These are phyloP conservation scores for Acorus calamus DNA, from an alignment of 106 monocot species.

Conservation along the genomic window DNA sequence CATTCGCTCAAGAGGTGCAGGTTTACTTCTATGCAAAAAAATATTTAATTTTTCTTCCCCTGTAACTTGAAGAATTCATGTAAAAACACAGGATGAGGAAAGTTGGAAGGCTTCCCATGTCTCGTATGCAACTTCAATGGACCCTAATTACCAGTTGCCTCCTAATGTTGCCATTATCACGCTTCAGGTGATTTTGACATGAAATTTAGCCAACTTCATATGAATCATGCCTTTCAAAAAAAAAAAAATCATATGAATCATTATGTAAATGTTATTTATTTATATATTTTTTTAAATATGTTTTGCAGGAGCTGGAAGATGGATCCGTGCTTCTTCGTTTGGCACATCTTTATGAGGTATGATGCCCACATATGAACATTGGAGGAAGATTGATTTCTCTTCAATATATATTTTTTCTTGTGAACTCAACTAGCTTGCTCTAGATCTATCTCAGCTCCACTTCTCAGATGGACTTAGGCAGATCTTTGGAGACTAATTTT, in stretches of 20 bases:
- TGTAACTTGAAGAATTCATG: too few species aligned
- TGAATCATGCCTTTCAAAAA: neutral
- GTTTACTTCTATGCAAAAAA: too few species aligned
- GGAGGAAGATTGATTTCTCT: too few species aligned
- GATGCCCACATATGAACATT: neutral
- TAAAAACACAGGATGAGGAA: slow-evolving; percentile 27
- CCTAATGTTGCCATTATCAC: slow-evolving; percentile 79
- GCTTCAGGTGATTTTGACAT: slow-evolving; percentile 41
- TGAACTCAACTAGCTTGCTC: neutral
- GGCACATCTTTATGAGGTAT: slow-evolving; percentile 84
- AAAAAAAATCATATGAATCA: too few species aligned
- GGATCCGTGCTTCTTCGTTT: slow-evolving; percentile 56
- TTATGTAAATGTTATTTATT: too few species aligned
- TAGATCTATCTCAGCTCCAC: neutral
- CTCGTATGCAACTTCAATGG: slow-evolving; percentile 29
- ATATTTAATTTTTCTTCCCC: too few species aligned
- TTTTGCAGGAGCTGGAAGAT: slow-evolving; percentile 56
- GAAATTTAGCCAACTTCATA: neutral
- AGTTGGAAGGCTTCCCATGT: slow-evolving; percentile 51
- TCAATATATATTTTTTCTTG: neutral
- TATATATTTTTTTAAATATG: neutral
- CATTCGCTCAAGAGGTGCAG: slow-evolving; percentile 51
- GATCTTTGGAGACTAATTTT: too few species aligned
- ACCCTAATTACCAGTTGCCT: slow-evolving; percentile 48
- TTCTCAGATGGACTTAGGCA: too few species aligned